A percentile compares a stretch with the other conserved stretches of the same genome.
phyloP scores from a whole-genome alignment of 257 asterid genomes.

The Gardenia jasminoides region DNA sequence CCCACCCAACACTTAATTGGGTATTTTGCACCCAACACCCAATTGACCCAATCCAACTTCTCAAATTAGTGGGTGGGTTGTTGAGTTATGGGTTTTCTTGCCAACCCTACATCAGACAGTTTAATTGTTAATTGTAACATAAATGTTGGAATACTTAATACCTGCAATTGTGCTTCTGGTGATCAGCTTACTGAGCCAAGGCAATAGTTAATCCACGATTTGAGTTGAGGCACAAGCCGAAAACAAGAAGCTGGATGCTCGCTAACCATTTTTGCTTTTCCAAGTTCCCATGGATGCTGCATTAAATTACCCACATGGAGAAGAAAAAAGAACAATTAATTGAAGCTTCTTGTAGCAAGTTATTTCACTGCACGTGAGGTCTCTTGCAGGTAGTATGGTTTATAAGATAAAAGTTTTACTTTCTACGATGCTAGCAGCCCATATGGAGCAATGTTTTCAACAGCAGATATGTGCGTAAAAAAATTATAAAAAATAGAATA shows the following conservation, averaged over 20 bases:
- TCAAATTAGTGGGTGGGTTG: too few relatives aligned
- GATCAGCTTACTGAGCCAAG: not conserved
- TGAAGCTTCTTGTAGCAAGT: not conserved
- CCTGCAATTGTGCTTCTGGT: too few relatives aligned
- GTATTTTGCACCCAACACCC: too few relatives aligned
- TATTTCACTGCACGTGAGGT: not conserved
- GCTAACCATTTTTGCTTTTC: not conserved
- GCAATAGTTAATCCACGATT: too few relatives aligned
- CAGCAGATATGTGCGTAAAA: not conserved
- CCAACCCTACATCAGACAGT: too few relatives aligned
- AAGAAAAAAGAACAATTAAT: not conserved
- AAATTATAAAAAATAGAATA: too few relatives aligned
- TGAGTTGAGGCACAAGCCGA: not conserved
- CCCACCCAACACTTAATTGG: too few relatives aligned
- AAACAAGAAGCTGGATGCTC: conserved; percentile 4
- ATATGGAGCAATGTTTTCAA: not conserved
- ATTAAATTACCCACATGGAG: too few relatives aligned
- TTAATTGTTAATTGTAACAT: too few relatives aligned
- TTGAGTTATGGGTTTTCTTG: too few relatives aligned
- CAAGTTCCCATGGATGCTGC: not conserved
- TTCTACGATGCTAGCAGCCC: not conserved
- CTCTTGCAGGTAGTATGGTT: not conserved
- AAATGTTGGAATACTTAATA: too few relatives aligned
- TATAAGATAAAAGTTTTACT: not conserved
- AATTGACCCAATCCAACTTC: too few relatives aligned